These are phyloP conservation scores for Suillus sp. DNA, from an alignment of 768 basidiomycete species.

Conservation along the genomic window DNA sequence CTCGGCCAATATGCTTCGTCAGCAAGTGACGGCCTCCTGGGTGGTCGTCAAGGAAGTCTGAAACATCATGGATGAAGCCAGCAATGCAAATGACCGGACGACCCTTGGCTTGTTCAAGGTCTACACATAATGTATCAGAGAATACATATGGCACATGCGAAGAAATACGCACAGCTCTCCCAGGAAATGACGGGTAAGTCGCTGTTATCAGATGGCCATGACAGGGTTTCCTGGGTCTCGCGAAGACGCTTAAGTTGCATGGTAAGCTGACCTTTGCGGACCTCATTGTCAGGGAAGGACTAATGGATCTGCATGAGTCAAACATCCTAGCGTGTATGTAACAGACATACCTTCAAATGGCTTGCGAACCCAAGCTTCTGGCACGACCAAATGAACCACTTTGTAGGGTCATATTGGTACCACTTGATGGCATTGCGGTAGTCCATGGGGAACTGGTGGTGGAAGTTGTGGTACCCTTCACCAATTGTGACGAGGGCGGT, in stretches of 20 bases:
- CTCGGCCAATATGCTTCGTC: slow-evolving; percentile 83
- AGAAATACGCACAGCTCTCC: slow-evolving; percentile 68
- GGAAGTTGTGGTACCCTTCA: slow-evolving; percentile 98
- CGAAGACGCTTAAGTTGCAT: slow-evolving; percentile 92
- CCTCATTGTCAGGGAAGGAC: slow-evolving; percentile 69
- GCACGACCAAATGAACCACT: slow-evolving; percentile 76
- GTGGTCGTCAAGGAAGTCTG: slow-evolving; percentile 85
- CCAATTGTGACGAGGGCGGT: slow-evolving; percentile 91
- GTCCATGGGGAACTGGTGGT: slow-evolving; percentile 96
- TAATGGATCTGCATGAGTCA: slow-evolving; percentile 15
- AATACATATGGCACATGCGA: not conserved
- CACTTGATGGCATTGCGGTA: slow-evolving; percentile 94
- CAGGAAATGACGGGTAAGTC: slow-evolving; percentile 83
- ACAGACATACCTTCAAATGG: slow-evolving; percentile 51
- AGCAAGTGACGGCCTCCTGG: slow-evolving; percentile 88
- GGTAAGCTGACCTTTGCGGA: slow-evolving; percentile 86
- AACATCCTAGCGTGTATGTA: not conserved
- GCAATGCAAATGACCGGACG: slow-evolving; percentile 85
- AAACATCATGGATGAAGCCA: slow-evolving; percentile 92
- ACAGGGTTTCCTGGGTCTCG: slow-evolving; percentile 70
- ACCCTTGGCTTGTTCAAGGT: slow-evolving; percentile 76
- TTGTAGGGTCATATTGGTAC: slow-evolving; percentile 91
- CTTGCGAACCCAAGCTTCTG: slow-evolving; percentile 50
- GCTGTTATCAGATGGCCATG: slow-evolving; percentile 77
- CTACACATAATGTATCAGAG: slow-evolving; percentile 37